Base-by-base conservation (phyloP, 2,329 filamentous ascomycete genomes). In the Cucurbitaria berberidis region DNA sequence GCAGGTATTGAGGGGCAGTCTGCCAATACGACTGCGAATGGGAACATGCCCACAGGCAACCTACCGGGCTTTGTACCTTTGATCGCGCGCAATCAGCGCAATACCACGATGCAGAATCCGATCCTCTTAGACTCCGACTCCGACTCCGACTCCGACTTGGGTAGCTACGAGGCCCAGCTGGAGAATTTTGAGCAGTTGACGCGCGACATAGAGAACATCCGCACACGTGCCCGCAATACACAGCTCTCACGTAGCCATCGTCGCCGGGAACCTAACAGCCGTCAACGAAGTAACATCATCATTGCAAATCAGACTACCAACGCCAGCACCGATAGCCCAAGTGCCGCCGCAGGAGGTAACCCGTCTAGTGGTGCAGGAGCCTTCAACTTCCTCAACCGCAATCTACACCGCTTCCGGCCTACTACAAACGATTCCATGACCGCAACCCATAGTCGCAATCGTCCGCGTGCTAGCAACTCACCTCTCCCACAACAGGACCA, bases 171-270 rank as follows among this genome's bases (percentile, higher is more conserved):
- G 15, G 38, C 51, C 3, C 29, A 52, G 19, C 26, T 46, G 3
- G 45, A 48, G 13, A 55, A 44, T 44, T 63, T 47, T 39, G 27
- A 50, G 10, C 27, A 45, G 10, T 32, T 54, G 13, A 53, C 42
- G 0, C 50, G 51, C 4, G 53, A 62, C 26, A 55, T 62, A 7
- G 55, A 51, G 19, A 30, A 48, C 19, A 45, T 64, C 16, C 52
- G 57, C 27, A 34, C 35, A 15, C 47, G 55, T 10, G 58, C 60
- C 3, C 46, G 45, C 7, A 44, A 42, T 8, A 45, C 29, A 4
- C 48, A 38, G 8, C 19, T 47, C 11, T 36, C 48, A 4, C 34
- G 40, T 11, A 45, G 43, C 27, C 26, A 36, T 11, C 38, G 46
- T 18, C 32, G 44, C 3, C 29, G 21, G 16, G 53, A 41, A n/a